Base-by-base conservation (phyloP, 164 flowering plant species). In the Stephania cephalantha region DNA sequence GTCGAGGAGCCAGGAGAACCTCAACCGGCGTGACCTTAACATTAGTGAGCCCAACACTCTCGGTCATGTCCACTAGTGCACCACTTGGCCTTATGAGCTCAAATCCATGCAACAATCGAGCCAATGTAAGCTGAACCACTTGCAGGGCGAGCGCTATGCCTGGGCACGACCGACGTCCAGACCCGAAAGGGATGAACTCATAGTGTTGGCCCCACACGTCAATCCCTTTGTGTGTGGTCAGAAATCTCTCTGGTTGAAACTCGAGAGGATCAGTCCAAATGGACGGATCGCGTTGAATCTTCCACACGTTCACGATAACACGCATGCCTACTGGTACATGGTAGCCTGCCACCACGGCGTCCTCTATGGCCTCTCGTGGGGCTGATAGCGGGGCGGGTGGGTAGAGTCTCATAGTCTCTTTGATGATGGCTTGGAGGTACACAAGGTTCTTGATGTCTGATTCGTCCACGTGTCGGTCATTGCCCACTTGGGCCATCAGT, bases 161-260 rank as follows among this genome's bases (percentile, higher is more conserved):
- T 0, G 80, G 81, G 71, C 86, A 84, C 15, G 77, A 17, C 46
- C 84, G 74, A 42, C 85, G 66, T 0, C 86, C 86, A 0, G 82
- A 76, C 45, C 85, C 82, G n/a, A 82, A 84, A 0, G 86, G 85
- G 0, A 77, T 22, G 12, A 69, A 50, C 63, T 82, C 83, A 46
- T 72, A 82, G 29, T 53, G 5, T 12, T 70, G 72, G 8, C 83
- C 83, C 45, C 67, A n/a, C 3, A 78, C 66, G 44, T 77, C 78
- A 6, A 78, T 17, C 7, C 70, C 74, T 13, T 18, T 67, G 20
- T 80, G 76, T 9, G 31, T 61, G 0, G 76, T 78, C 8, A 82
- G 73, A 71, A 85, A 83, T 46, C 85, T 79, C 68, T 81, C 87
- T 1, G 87, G 84, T 11, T n/a, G 46, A 64, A 85, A 85, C 68